These are phyloP conservation scores for Yarrowia sp. DNA, from an alignment of 805 yeast species.

Conservation along the genomic window DNA sequence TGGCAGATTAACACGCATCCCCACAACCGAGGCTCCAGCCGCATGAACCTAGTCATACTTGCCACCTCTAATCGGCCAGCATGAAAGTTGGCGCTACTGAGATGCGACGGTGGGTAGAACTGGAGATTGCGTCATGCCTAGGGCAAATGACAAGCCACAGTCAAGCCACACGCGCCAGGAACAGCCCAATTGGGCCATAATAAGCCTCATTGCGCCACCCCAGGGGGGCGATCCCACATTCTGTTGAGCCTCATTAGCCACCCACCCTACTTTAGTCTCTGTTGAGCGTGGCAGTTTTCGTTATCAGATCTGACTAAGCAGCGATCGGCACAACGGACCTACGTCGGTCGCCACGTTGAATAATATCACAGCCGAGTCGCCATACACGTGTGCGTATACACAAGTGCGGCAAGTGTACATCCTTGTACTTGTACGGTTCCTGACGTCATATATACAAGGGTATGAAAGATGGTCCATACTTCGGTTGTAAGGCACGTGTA, in stretches of 20 bases:
- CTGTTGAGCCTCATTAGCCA: too few species aligned
- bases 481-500: too few species aligned
- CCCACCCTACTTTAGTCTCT: too few species aligned
- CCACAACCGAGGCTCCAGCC: slow-evolving; percentile 39
- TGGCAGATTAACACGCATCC: slow-evolving; percentile 22
- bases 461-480: too few species aligned
- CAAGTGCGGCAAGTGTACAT: too few species aligned
- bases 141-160: slow-evolving; percentile 11
- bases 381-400: too few species aligned
- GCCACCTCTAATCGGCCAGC: neutral
- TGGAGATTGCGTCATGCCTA: slow-evolving; percentile 11
- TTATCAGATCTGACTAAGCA: slow-evolving; percentile 22
- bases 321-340: neutral
- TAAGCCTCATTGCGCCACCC: slow-evolving; percentile 18
- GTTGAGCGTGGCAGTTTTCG: neutral
- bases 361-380: too few species aligned
- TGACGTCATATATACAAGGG: too few species aligned
- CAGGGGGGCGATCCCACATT: too few species aligned
- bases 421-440: too few species aligned
- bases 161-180: slow-evolving; percentile 18
- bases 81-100: slow-evolving; percentile 26
- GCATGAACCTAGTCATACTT: slow-evolving; percentile 34
- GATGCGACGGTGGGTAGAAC: neutral
- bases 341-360: too few species aligned
- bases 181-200: slow-evolving; percentile 14